Conservation (phyloP, 257 asterid species). For the Nicotiana knightiana region DNA sequence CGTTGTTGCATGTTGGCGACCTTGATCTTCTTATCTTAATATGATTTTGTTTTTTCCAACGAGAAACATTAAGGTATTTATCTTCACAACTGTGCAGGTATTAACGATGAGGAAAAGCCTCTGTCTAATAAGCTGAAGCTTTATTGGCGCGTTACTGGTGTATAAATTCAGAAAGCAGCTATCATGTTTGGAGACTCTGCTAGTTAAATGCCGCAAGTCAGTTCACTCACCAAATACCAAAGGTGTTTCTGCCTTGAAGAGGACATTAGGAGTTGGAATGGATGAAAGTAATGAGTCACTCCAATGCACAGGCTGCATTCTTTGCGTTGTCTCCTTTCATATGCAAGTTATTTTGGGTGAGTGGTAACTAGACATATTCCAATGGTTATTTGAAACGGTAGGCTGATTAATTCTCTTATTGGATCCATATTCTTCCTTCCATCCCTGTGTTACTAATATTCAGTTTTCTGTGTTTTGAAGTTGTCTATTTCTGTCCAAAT, state of each 20-base stretch:
- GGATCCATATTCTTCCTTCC: background rate
- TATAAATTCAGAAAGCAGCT: background rate
- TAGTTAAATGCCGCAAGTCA: too few relatives aligned
- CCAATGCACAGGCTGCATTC: background rate
- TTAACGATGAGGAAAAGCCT: background rate
- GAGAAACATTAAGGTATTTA: background rate
- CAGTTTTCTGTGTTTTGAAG: background rate
- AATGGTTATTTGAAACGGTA: background rate
- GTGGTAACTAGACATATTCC: background rate
- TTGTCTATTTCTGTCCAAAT: background rate
- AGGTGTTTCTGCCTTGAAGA: background rate
- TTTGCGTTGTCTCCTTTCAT: background rate
- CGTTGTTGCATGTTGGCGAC: background rate
- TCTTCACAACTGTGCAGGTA: background rate
- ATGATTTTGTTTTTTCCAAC: too few relatives aligned
- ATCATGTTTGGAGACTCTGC: background rate
- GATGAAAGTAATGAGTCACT: background rate
- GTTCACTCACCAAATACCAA: background rate
- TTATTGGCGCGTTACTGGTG: background rate
- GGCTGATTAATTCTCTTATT: background rate
- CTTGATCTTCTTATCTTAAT: background rate
- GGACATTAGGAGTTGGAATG: background rate
- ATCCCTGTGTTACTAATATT: background rate
- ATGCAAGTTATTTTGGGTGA: background rate
- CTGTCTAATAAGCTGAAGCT: background rate